Conservation (phyloP, 306 rosid species). For the Ormosia semicastrata region DNA sequence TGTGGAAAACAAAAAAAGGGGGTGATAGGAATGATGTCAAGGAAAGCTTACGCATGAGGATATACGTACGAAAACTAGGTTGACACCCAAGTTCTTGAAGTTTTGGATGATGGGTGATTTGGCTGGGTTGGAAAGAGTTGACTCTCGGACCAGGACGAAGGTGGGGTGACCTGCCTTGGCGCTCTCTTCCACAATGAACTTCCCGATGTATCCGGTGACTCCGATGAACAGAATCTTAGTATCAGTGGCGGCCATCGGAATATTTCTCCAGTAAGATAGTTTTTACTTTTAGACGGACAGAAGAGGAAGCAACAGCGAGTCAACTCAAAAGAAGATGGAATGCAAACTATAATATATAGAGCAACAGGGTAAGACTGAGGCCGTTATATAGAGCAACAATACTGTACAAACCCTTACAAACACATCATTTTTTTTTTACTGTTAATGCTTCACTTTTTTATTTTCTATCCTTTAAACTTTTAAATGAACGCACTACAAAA, state of each 20-base stretch:
- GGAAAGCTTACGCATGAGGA: no score
- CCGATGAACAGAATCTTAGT: conserved; percentile 61
- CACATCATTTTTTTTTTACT: no score
- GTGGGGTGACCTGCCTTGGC: conserved; percentile 58
- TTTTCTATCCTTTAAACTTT: no score
- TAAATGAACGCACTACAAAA: no score
- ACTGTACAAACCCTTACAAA: no score
- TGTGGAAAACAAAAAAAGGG: no score
- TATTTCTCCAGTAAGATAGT: background rate
- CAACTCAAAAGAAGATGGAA: background rate
- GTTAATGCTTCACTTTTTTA: no score
- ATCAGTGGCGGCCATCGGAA: background rate
- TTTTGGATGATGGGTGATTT: conserved; percentile 44
- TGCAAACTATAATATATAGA: no score
- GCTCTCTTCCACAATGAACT: conserved; percentile 64
- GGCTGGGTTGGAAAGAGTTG: conserved; percentile 41
- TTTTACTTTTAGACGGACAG: no score
- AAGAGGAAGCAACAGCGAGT: background rate
- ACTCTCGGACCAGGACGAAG: conserved; percentile 45
- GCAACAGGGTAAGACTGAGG: no score
- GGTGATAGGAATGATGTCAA: no score
- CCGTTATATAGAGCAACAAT: no score
- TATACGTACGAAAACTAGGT: conserved; percentile 37
- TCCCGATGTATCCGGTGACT: conserved; percentile 69
- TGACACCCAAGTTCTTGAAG: conserved; percentile 51